Conservation (phyloP, 495 filamentous ascomycete species). For the Daldinia grandis region DNA sequence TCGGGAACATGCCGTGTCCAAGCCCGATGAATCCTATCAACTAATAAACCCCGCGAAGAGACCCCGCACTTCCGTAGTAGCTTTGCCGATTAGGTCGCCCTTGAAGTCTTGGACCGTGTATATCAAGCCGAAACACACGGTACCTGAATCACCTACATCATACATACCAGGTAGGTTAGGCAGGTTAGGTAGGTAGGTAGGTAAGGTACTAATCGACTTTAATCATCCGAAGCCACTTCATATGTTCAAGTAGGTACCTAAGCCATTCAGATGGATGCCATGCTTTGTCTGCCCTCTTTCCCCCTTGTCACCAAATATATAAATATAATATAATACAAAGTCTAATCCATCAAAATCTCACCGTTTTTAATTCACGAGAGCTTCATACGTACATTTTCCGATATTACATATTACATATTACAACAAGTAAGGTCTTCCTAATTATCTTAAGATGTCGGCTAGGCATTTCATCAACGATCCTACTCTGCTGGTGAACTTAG, state of each 20-base stretch:
- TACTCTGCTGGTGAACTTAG: slow-evolving; percentile 76
- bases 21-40: slow-evolving; percentile 4
- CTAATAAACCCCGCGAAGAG: slow-evolving; percentile 20
- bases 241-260: neutral
- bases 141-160: neutral
- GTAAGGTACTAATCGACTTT: neutral
- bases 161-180: no score
- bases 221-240: neutral
- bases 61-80: slow-evolving; percentile 24
- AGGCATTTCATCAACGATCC: slow-evolving; percentile 97
- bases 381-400: slow-evolving; percentile 2
- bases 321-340: neutral
- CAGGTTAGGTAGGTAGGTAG: no score
- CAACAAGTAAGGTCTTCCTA: slow-evolving; percentile 12
- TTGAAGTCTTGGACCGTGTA: neutral
- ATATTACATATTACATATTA: slow-evolving; percentile 9
- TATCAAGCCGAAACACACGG: slow-evolving; percentile 14
- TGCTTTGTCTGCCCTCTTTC: neutral
- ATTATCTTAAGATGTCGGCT: slow-evolving; percentile 57
- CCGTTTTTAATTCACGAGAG: neutral
- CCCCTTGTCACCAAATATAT: slow-evolving; percentile 5
- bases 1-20: slow-evolving; percentile 21
- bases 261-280: neutral
- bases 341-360: neutral
- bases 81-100: slow-evolving; percentile 16